These are phyloP conservation scores for Saussurea involucrata DNA, from an alignment of 129 eudicot species.

Conservation along the genomic window DNA sequence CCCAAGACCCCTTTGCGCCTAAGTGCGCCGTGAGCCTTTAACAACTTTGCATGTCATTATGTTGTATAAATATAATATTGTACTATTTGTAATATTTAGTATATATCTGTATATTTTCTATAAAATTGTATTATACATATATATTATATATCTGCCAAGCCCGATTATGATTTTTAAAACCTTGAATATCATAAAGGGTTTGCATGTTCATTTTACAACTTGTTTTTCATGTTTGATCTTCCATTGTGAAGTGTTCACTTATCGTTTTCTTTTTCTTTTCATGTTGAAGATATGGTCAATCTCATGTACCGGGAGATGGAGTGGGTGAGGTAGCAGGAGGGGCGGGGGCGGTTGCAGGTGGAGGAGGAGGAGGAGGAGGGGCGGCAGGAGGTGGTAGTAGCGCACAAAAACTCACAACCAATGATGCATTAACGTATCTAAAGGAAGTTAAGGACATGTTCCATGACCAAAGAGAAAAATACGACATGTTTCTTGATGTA, in stretches of 20 bases:
- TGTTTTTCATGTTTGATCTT: not conserved
- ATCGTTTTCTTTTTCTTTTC: not conserved
- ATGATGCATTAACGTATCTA: slow-evolving; percentile 82
- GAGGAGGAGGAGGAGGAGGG: slow-evolving; percentile 42
- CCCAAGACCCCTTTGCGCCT: too few relatives aligned
- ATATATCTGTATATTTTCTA: too few relatives aligned
- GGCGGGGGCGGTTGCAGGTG: slow-evolving; percentile 29
- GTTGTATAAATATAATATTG: too few relatives aligned
- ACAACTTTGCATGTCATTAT: too few relatives aligned
- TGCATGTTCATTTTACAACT: not conserved
- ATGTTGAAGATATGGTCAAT: slow-evolving; percentile 58
- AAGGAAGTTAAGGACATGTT: slow-evolving; percentile 96
- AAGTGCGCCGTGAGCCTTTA: too few relatives aligned
- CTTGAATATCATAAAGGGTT: not conserved
- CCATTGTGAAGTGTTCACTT: not conserved
- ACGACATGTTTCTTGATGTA: slow-evolving; percentile 79
- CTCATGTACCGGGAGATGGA: slow-evolving; percentile 49
- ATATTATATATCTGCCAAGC: too few relatives aligned
- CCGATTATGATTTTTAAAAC: too few relatives aligned
- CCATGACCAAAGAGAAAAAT: slow-evolving; percentile 77
- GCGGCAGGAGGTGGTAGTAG: slow-evolving; percentile 42
- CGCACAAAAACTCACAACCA: slow-evolving; percentile 76
- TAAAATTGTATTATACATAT: too few relatives aligned
- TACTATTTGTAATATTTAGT: too few relatives aligned
- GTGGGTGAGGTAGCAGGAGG: slow-evolving; percentile 35